A percentile compares a stretch with the other conserved stretches of the same genome.
These are phyloP conservation scores for Pulchroboletus neoregius DNA, from an alignment of 1,284 basidiomycete genomes.

Conservation along the genomic window DNA sequence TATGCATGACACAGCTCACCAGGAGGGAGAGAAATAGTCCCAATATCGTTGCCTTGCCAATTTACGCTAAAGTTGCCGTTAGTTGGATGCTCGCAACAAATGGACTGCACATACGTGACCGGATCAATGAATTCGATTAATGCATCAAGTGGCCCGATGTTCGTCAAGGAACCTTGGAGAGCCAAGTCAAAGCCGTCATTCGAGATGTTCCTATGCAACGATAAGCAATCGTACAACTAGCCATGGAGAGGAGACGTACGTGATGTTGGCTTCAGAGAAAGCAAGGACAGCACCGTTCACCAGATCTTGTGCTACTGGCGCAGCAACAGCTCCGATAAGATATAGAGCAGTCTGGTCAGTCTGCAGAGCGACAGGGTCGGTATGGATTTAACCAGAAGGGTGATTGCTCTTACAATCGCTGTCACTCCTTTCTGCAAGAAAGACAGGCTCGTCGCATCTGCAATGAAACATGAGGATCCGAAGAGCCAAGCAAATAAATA, in stretches of 20 bases:
- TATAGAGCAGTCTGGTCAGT: conserved; percentile 64
- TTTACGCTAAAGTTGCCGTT: conserved; percentile 41
- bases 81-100: conserved; percentile 3
- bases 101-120: conserved; percentile 37
- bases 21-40: conserved; percentile 57
- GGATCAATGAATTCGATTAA: conserved; percentile 59
- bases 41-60: conserved; percentile 69
- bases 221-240: conserved; percentile 54
- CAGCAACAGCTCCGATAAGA: conserved; percentile 66
- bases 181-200: conserved; percentile 61
- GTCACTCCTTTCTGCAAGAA: conserved; percentile 64
- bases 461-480: neutral
- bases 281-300: conserved; percentile 56
- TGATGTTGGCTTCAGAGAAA: conserved; percentile 63
- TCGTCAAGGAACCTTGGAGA: conserved; percentile 55
- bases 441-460: conserved; percentile 55
- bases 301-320: conserved; percentile 63
- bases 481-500: neutral
- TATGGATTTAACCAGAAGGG: neutral
- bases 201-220: conserved; percentile 43
- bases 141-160: conserved; percentile 63
- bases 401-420: conserved; percentile 43
- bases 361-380: conserved; percentile 28
- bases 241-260: conserved; percentile 33
- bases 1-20: conserved; percentile 32